Conservation (phyloP, 2,329 filamentous ascomycete species). For the Aureobasidium lini region DNA sequence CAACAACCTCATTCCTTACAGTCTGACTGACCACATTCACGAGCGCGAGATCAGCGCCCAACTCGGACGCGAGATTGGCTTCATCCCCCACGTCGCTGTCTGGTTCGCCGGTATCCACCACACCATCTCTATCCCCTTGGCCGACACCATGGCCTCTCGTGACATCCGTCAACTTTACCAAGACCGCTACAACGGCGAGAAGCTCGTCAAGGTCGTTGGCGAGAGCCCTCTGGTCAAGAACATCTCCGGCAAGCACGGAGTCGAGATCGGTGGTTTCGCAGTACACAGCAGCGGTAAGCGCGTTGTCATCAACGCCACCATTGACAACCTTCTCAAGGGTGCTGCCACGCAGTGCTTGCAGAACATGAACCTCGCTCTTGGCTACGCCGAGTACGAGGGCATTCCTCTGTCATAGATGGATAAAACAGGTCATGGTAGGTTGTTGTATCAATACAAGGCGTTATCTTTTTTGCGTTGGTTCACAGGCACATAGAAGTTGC, state of each 20-base stretch:
- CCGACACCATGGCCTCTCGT: conserved; percentile 77
- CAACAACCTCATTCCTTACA: conserved; percentile 87
- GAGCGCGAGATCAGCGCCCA: conserved; percentile 82
- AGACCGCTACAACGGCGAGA: conserved; percentile 91
- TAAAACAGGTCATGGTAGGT: background rate
- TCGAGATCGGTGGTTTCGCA: conserved; percentile 94
- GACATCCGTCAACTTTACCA: conserved; percentile 94
- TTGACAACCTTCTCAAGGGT: conserved; percentile 90
- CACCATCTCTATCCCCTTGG: conserved; percentile 83
- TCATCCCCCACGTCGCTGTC: conserved; percentile 88
- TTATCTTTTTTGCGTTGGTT: background rate
- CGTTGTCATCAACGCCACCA: conserved; percentile 88
- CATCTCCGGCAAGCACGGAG: conserved; percentile 76
- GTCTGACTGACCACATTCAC: conserved; percentile 87
- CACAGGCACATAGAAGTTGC: conserved; percentile 1
- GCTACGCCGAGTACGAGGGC: conserved; percentile 81
- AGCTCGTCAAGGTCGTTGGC: conserved; percentile 84
- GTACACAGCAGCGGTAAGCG: conserved; percentile 83
- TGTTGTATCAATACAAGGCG: conserved; percentile 11
- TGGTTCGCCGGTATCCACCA: conserved; percentile 97
- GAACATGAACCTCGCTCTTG: conserved; percentile 90
- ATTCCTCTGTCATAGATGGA: conserved; percentile 54
- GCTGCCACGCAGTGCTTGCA: conserved; percentile 89
- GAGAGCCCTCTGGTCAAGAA: conserved; percentile 80
- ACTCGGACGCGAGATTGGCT: conserved; percentile 66